Evolutionary conservation across 352 stramenopile genomes (phyloP).

Genomic region (Globisporangium abappressorium): DNA sequence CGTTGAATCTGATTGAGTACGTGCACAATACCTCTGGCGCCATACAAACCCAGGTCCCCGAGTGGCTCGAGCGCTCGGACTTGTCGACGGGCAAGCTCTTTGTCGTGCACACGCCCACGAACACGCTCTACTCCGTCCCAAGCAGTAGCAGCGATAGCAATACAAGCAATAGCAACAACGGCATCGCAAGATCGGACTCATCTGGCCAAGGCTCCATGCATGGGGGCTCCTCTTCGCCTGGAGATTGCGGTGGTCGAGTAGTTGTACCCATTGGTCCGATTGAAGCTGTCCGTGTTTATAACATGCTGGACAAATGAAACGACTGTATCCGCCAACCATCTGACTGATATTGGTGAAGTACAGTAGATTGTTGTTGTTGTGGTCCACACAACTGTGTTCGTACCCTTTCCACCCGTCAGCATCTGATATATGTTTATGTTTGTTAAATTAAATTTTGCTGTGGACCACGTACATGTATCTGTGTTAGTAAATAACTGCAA

Average conservation of each 20-base stretch:
- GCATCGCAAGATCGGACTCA: neutral
- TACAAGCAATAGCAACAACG: neutral
- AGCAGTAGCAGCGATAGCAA: neutral
- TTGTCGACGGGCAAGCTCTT: slow-evolving; percentile 15
- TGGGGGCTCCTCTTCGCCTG: neutral
- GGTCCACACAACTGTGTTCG: neutral
- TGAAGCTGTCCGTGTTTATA: slow-evolving; percentile 25
- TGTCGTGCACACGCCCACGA: slow-evolving; percentile 17
- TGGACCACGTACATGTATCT: neutral
- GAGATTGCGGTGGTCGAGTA: slow-evolving; percentile 2
- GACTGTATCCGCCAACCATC: neutral
- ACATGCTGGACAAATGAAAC: slow-evolving; percentile 15
- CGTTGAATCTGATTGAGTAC: slow-evolving; percentile 4
- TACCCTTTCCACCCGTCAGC: too few relatives aligned
- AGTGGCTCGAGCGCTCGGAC: slow-evolving; percentile 19
- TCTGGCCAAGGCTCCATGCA: neutral
- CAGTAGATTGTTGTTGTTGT: neutral
- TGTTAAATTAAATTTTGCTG: neutral
- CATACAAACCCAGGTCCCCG: slow-evolving; percentile 9
- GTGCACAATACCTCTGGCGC: slow-evolving; percentile 11
- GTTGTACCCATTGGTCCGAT: slow-evolving; percentile 23
- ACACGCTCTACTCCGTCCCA: slow-evolving; percentile 12
- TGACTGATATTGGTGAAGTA: too few relatives aligned
- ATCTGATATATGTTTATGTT: neutral
- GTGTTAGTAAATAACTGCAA: neutral